Percentiles rank a stretch among this genome's conserved stretches.
Evolutionary conservation across 2,329 filamentous ascomycete genomes (phyloP).

Genomic region (Hypoxylon sp.): DNA sequence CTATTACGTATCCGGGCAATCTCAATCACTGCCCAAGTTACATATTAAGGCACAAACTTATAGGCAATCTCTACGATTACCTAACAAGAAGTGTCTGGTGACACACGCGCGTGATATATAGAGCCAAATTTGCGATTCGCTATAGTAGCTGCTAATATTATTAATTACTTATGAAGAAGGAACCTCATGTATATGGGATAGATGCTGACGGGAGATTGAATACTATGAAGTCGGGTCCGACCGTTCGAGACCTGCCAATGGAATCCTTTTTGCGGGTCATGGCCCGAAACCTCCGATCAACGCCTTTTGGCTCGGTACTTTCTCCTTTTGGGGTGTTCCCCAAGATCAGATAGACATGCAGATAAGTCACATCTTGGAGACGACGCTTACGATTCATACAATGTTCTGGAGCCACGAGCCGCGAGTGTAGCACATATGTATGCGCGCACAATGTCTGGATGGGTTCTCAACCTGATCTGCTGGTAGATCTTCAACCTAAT

Average conservation of each 20-base stretch:
- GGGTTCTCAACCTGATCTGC: constrained; percentile 6
- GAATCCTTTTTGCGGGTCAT: constrained; percentile 37
- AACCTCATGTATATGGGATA: constrained; percentile 11
- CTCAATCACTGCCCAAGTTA: background rate
- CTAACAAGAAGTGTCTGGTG: background rate
- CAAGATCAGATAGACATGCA: constrained; percentile 31
- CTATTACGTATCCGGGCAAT: background rate
- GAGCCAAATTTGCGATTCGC: background rate
- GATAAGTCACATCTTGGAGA: constrained; percentile 24
- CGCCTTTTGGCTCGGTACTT: constrained; percentile 38
- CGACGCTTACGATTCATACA: constrained; percentile 3
- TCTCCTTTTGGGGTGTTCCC: constrained; percentile 20
- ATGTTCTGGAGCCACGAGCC: constrained; percentile 22
- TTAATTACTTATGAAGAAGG: background rate
- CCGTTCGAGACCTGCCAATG: constrained; percentile 35
- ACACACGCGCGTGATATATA: background rate
- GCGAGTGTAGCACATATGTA: constrained; percentile 5
- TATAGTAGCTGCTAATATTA: constrained; percentile 3
- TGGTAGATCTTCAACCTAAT: constrained; percentile 9
- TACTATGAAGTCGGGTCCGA: constrained; percentile 15
- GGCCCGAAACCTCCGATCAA: constrained; percentile 44
- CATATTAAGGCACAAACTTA: background rate
- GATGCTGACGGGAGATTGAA: constrained; percentile 6
- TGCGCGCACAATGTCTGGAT: constrained; percentile 13
- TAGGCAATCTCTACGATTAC: background rate